Percentiles rank a stretch among this genome's conserved stretches.
Conservation (phyloP, 192 early-diverging fungal species). For the Coemansia umbellata region DNA sequence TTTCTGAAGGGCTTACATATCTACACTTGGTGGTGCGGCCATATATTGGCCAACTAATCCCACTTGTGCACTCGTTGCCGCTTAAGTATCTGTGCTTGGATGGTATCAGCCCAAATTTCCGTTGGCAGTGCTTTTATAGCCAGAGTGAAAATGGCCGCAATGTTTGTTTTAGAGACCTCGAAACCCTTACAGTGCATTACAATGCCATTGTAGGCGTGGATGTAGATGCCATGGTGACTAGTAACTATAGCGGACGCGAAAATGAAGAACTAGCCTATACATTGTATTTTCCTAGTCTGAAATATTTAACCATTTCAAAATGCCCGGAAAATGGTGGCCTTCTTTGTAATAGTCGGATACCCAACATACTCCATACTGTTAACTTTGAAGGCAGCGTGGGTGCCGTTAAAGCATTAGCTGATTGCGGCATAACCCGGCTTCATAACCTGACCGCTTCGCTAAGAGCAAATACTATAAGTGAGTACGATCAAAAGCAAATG, state of each 20-base stretch:
- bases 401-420: no score
- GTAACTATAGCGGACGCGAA: not conserved
- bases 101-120: not conserved
- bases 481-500: no score
- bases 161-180: not conserved
- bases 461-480: no score
- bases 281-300: not conserved
- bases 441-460: no score
- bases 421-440: no score
- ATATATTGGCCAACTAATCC: not conserved
- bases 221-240: not conserved
- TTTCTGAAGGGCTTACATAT: not conserved
- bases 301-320: not conserved
- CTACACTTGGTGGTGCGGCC: not conserved
- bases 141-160: not conserved
- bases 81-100: not conserved
- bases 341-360: no score
- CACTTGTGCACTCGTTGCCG: not conserved
- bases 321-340: not conserved
- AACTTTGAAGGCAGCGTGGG: no score
- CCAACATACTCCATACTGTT: no score
- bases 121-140: conserved; percentile 2
- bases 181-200: not conserved
- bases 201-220: not conserved
- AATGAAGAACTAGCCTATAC: not conserved